These are phyloP conservation scores for Boletellus ananas DNA, from an alignment of 768 basidiomycete genomes.

Conservation along the genomic window DNA sequence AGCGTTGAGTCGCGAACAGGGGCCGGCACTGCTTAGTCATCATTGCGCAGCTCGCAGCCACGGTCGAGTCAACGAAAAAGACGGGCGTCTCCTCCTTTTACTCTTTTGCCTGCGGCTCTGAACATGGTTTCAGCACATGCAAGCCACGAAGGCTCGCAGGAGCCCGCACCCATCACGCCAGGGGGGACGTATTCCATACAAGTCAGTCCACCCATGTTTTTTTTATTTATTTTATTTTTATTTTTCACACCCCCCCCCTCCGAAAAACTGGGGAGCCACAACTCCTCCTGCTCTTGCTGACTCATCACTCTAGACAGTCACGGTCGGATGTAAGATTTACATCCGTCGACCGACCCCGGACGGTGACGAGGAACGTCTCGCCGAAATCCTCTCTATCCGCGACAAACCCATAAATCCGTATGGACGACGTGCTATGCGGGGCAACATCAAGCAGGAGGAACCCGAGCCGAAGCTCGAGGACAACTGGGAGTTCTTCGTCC, in stretches of 20 bases:
- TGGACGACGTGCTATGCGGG: conserved; percentile 41
- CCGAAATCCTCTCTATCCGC: conserved; percentile 93
- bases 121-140: conserved; percentile 30
- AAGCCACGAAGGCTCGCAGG: conserved; percentile 33
- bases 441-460: conserved; percentile 41
- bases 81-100: not conserved
- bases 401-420: conserved; percentile 73
- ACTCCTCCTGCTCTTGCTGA: too few relatives aligned
- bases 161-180: conserved; percentile 63
- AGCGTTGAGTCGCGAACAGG: too few relatives aligned
- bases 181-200: conserved; percentile 77
- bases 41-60: not conserved
- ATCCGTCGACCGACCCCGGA: conserved; percentile 76
- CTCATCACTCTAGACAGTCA: conserved; percentile 61
- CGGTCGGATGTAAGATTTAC: conserved; percentile 94
- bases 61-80: conserved; percentile 2
- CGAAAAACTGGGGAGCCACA: too few relatives aligned
- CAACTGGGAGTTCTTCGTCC: conserved; percentile 92
- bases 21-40: conserved; percentile 22
- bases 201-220: conserved; percentile 41
- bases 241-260: conserved; percentile 20
- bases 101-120: not conserved
- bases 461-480: conserved; percentile 63
- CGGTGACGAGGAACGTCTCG: conserved; percentile 80
- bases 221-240: conserved; percentile 23